Conservation (phyloP, 768 basidiomycete genomes). For the Boletus edulis region DNA sequence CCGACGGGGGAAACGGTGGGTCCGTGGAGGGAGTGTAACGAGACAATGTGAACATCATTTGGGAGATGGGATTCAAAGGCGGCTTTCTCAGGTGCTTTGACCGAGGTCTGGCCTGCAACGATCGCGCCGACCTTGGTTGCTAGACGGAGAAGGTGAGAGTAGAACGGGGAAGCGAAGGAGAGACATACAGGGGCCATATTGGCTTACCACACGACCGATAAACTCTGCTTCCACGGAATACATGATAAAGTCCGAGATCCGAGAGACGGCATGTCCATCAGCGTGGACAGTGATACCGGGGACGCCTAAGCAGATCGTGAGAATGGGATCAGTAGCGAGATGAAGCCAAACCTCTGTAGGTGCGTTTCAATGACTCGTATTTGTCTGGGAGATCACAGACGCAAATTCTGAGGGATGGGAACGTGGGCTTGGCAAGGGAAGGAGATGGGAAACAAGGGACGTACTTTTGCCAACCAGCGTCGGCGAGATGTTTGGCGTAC, state of each 20-base stretch:
- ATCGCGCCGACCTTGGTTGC: slow-evolving; percentile 92
- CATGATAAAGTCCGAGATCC: slow-evolving; percentile 89
- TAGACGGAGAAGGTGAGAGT: slow-evolving; percentile 24
- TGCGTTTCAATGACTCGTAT: slow-evolving; percentile 57
- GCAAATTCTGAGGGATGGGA: slow-evolving; percentile 50
- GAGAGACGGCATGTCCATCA: slow-evolving; percentile 88
- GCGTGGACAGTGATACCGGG: slow-evolving; percentile 63
- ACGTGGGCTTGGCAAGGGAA: neutral
- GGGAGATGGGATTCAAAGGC: slow-evolving; percentile 92
- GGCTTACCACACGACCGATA: slow-evolving; percentile 76
- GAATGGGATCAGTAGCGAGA: neutral
- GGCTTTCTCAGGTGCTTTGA: slow-evolving; percentile 88
- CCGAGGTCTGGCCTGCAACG: slow-evolving; percentile 94
- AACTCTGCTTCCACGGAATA: slow-evolving; percentile 94
- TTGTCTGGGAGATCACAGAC: slow-evolving; percentile 84
- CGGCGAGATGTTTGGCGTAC: slow-evolving; percentile 82
- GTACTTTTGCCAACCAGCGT: slow-evolving; percentile 85
- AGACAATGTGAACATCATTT: slow-evolving; percentile 82
- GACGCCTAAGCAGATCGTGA: slow-evolving; percentile 37
- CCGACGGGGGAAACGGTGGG: slow-evolving; percentile 84
- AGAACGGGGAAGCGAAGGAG: neutral
- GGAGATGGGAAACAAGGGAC: neutral
- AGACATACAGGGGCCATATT: slow-evolving; percentile 86
- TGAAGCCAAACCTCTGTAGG: slow-evolving; percentile 61
- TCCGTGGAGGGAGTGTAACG: slow-evolving; percentile 93